phyloP scores from a whole-genome alignment of 257 asterid species.

The Gentiana straminea region DNA sequence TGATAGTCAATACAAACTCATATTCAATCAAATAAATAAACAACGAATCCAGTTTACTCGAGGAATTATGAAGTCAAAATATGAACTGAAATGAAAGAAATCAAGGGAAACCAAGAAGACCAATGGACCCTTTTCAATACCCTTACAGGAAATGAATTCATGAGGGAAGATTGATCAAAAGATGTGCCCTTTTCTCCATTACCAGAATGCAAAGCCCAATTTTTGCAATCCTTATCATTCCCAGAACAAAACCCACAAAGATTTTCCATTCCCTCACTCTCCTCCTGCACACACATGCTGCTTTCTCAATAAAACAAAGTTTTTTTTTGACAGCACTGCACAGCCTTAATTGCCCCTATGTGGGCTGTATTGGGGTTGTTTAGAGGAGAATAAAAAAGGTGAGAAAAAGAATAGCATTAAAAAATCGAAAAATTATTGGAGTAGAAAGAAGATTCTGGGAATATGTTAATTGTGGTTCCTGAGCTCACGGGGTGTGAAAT shows the following conservation, averaged over 20 bases:
- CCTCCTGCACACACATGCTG: conserved; percentile 68
- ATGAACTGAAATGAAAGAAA: neutral
- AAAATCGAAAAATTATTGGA: conserved; percentile 2
- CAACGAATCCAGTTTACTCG: neutral
- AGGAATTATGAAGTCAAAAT: neutral
- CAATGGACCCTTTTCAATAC: neutral
- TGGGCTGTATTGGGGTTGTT: conserved; percentile 15
- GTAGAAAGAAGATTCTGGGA: conserved; percentile 42
- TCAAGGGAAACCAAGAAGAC: neutral
- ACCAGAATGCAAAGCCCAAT: conserved; percentile 31
- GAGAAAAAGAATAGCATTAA: neutral
- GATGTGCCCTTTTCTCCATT: conserved; percentile 18
- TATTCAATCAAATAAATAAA: neutral
- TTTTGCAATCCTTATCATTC: conserved; percentile 24
- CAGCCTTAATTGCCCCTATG: neutral
- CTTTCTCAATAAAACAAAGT: conserved; percentile 3
- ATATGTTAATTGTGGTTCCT: conserved; percentile 14
- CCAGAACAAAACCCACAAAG: conserved; percentile 31
- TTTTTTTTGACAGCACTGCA: neutral
- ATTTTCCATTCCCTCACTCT: conserved; percentile 42
- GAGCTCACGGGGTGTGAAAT: neutral
- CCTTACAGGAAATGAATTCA: conserved; percentile 51
- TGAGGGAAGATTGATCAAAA: conserved; percentile 17
- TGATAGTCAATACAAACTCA: neutral
- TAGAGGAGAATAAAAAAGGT: conserved; percentile 1